These are phyloP conservation scores for Middelhovenomyces tepae DNA, from an alignment of 805 yeast species.

Conservation along the genomic window DNA sequence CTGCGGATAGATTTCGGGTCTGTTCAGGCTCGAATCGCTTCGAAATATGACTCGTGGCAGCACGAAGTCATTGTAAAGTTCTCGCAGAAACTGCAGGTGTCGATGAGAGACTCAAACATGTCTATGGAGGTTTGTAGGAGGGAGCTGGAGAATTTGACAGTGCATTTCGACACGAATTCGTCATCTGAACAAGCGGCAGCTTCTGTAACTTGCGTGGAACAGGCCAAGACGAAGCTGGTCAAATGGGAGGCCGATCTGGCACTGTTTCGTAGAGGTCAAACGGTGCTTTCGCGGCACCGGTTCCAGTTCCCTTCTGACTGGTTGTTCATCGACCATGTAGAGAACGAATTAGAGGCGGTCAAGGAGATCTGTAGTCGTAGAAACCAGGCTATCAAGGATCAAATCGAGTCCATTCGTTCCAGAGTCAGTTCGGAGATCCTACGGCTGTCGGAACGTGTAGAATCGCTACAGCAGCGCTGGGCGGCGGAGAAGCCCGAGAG, in stretches of 20 bases:
- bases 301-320: constrained; percentile 44
- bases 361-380: constrained; percentile 31
- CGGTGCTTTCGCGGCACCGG: constrained; percentile 34
- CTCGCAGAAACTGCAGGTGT: constrained; percentile 29
- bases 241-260: constrained; percentile 19
- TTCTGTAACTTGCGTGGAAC: constrained; percentile 34
- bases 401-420: constrained; percentile 35
- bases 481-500: constrained; percentile 23
- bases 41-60: constrained; percentile 56
- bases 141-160: constrained; percentile 29
- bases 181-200: constrained; percentile 32
- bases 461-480: constrained; percentile 39
- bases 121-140: constrained; percentile 29
- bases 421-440: constrained; percentile 34
- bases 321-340: constrained; percentile 56
- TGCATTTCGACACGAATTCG: constrained; percentile 23
- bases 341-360: constrained; percentile 38
- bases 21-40: constrained; percentile 43
- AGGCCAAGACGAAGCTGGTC: constrained; percentile 18
- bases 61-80: constrained; percentile 35
- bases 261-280: constrained; percentile 32
- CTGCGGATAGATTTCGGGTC: constrained; percentile 38
- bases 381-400: constrained; percentile 31
- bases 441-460: constrained; percentile 29
- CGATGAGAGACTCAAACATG: constrained; percentile 26